Evolutionary conservation across 768 basidiomycete species (phyloP).

Genomic region (Lactifluus piperatus): DNA sequence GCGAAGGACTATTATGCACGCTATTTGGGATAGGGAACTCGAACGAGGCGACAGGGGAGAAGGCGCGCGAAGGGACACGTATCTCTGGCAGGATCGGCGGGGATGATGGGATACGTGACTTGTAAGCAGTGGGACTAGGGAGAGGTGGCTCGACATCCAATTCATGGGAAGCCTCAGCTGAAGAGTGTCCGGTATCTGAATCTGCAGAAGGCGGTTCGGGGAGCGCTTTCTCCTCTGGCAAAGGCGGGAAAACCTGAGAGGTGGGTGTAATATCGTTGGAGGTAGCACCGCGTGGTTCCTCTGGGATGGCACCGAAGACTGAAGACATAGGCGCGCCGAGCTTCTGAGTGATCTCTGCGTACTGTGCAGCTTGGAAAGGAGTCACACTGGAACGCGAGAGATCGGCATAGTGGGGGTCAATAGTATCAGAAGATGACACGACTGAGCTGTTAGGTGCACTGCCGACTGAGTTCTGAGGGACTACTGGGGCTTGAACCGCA

Average conservation of each 20-base stretch:
- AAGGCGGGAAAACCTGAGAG: neutral
- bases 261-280: neutral
- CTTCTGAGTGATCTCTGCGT: constrained; percentile 56
- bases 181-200: constrained; percentile 5
- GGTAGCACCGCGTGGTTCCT: constrained; percentile 21
- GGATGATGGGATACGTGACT: constrained; percentile 38
- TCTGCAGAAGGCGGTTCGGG: constrained; percentile 28
- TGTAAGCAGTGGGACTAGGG: constrained; percentile 26
- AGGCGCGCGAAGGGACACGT: constrained; percentile 35
- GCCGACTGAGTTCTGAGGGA: constrained; percentile 23
- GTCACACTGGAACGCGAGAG: constrained; percentile 60
- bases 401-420: constrained; percentile 47
- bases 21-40: constrained; percentile 23
- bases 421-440: constrained; percentile 1
- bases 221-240: constrained; percentile 6
- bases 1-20: constrained; percentile 21
- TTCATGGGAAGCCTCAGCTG: neutral
- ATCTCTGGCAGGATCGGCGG: constrained; percentile 52
- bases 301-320: constrained; percentile 20
- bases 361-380: constrained; percentile 69
- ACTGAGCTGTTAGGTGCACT: constrained; percentile 17
- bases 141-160: constrained; percentile 21
- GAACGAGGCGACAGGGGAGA: constrained; percentile 30
- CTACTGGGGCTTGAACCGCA: neutral
- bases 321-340: constrained; percentile 32